phyloP scores from a whole-genome alignment of 768 basidiomycete species.

The Solioccasus polychromus region DNA sequence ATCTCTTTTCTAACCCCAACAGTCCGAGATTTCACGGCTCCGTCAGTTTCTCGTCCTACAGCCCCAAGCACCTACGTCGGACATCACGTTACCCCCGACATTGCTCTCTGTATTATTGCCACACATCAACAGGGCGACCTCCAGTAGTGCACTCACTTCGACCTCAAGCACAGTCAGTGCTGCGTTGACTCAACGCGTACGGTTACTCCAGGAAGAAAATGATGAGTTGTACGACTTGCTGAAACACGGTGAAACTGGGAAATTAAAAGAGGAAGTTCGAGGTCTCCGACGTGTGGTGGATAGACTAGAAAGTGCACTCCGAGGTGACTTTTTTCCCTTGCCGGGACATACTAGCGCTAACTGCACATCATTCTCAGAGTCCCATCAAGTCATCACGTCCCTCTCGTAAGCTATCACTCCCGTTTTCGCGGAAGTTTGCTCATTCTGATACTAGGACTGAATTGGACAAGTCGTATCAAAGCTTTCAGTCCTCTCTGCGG shows the following conservation, averaged over 20 bases:
- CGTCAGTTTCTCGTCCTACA: constrained; percentile 64
- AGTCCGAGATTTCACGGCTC: constrained; percentile 75
- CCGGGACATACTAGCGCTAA: constrained; percentile 7
- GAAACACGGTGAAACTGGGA: constrained; percentile 72
- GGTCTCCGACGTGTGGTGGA: constrained; percentile 64
- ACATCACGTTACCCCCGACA: constrained; percentile 69
- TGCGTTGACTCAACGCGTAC: constrained; percentile 74
- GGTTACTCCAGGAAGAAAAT: constrained; percentile 79
- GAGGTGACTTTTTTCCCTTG: constrained; percentile 47
- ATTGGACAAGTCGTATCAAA: constrained; percentile 72
- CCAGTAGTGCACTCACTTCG: constrained; percentile 31
- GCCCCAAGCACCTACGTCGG: constrained; percentile 54
- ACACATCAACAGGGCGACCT: constrained; percentile 50
- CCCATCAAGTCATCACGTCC: constrained; percentile 65
- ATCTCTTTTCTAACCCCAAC: constrained; percentile 10
- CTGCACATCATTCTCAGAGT: constrained; percentile 47
- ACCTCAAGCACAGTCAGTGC: constrained; percentile 56
- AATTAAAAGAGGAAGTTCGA: constrained; percentile 77
- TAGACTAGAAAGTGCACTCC: constrained; percentile 70
- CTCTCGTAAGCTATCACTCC: constrained; percentile 58
- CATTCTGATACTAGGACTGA: constrained; percentile 52
- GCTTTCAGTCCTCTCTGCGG: constrained; percentile 46
- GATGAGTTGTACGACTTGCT: constrained; percentile 80
- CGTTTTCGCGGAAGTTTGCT: constrained; percentile 10
- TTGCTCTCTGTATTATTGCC: constrained; percentile 67